Percentiles rank a stretch among this genome's conserved stretches.
These are phyloP conservation scores for Melampsora larici-populina DNA, from an alignment of 1,284 basidiomycete species.

Conservation along the genomic window DNA sequence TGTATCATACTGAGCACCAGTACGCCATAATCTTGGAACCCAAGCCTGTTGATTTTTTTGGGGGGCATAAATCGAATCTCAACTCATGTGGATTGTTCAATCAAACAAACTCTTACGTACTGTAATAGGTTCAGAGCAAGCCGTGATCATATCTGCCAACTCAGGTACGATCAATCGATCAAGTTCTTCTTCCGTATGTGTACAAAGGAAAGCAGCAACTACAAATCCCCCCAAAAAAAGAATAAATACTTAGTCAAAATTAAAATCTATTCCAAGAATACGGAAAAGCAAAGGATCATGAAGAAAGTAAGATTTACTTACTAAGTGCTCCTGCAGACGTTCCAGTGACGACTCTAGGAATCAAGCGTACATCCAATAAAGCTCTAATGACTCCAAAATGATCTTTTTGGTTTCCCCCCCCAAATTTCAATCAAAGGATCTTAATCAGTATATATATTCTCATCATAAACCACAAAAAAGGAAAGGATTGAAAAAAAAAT, in stretches of 20 bases:
- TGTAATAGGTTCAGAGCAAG: constrained; percentile 70
- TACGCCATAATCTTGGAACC: constrained; percentile 74
- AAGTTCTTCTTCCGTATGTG: constrained; percentile 84
- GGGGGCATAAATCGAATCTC: no score
- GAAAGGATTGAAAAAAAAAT: constrained; percentile 29
- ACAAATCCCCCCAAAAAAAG: not conserved
- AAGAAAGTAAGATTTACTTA: no score
- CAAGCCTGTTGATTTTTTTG: no score
- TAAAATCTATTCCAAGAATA: no score
- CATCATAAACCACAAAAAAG: not conserved
- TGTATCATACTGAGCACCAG: constrained; percentile 90
- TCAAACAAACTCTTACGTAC: not conserved
- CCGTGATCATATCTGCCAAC: constrained; percentile 81
- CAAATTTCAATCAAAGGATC: constrained; percentile 55
- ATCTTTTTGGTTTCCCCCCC: no score
- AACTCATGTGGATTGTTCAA: no score
- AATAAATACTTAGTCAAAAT: no score
- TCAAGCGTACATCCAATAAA: constrained; percentile 76
- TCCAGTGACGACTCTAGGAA: constrained; percentile 83
- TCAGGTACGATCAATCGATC: constrained; percentile 71
- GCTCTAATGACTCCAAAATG: constrained; percentile 90
- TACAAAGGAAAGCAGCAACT: constrained; percentile 69
- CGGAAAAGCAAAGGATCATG: no score
- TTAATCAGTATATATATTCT: no score
- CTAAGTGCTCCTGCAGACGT: constrained; percentile 85